Percentiles rank a stretch among this genome's conserved stretches.
Conservation (phyloP, 2,329 filamentous ascomycete genomes). For the Hymenoscyphus scutula region DNA sequence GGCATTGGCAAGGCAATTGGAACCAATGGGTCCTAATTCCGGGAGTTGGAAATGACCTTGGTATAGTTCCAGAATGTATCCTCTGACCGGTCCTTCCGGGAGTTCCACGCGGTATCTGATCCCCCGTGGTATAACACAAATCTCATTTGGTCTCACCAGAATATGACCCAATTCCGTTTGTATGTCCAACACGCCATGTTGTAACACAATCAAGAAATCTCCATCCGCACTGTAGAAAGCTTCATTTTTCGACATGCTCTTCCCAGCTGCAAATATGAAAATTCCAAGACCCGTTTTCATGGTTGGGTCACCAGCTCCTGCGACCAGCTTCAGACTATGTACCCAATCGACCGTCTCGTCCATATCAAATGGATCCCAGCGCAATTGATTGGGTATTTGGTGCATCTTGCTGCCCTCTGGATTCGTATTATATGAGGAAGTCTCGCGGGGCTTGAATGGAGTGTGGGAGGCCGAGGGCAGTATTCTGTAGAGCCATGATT, state of each 20-base stretch:
- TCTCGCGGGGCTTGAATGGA: slow-evolving; percentile 45
- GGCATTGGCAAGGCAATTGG: slow-evolving; percentile 70
- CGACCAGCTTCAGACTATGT: slow-evolving; percentile 62
- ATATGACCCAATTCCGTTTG: slow-evolving; percentile 74
- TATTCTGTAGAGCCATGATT: slow-evolving; percentile 58
- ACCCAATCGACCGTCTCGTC: slow-evolving; percentile 68
- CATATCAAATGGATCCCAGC: slow-evolving; percentile 72
- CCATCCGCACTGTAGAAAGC: slow-evolving; percentile 86
- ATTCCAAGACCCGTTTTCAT: slow-evolving; percentile 78
- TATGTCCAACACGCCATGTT: slow-evolving; percentile 72
- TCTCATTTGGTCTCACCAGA: slow-evolving; percentile 75
- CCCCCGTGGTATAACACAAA: slow-evolving; percentile 72
- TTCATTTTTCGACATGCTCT: slow-evolving; percentile 69
- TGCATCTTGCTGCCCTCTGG: slow-evolving; percentile 46
- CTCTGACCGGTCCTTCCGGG: slow-evolving; percentile 58
- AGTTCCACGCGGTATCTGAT: slow-evolving; percentile 72
- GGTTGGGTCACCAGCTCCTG: slow-evolving; percentile 75
- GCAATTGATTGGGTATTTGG: slow-evolving; percentile 76
- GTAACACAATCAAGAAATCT: slow-evolving; percentile 73
- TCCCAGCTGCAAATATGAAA: slow-evolving; percentile 75
- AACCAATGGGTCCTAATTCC: slow-evolving; percentile 70
- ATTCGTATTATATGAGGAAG: slow-evolving; percentile 45
- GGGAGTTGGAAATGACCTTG: slow-evolving; percentile 70
- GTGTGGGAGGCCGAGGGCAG: slow-evolving; percentile 53
- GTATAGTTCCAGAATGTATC: slow-evolving; percentile 75